Percentiles rank a stretch among this genome's conserved stretches.
phyloP scores from a whole-genome alignment of 2,329 filamentous ascomycete genomes.

The Fusarium mundagurra region DNA sequence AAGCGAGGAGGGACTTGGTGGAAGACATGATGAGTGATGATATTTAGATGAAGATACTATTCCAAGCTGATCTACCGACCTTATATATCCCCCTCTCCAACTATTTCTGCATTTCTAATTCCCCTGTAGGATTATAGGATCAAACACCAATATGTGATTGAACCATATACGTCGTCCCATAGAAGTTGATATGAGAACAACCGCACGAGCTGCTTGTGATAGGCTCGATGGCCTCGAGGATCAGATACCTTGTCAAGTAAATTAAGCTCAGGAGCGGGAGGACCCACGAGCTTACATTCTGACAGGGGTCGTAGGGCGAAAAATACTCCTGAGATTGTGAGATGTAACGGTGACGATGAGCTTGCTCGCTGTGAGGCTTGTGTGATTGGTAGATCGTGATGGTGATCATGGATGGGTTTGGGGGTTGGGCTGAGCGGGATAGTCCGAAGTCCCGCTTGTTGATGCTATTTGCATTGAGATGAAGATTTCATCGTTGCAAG shows the following conservation, averaged over 20 bases:
- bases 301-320: neutral
- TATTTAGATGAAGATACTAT: neutral
- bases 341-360: constrained; percentile 1
- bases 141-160: constrained; percentile 6
- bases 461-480: neutral
- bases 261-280: constrained; percentile 16
- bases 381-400: neutral
- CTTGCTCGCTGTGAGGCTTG: neutral
- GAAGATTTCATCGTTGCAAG: neutral
- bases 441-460: neutral
- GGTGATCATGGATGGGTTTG: neutral
- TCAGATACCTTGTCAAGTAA: constrained; percentile 15
- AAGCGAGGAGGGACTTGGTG: constrained; percentile 30
- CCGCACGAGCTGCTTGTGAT: neutral
- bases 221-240: constrained; percentile 13
- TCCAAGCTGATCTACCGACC: neutral
- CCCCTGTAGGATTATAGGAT: neutral
- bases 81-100: neutral
- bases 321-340: neutral
- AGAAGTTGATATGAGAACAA: no score
- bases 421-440: neutral
- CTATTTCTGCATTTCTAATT: neutral
- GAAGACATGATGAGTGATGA: constrained; percentile 31
- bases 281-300: constrained; percentile 18
- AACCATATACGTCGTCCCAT: constrained; percentile 7